Percentiles rank a stretch among this genome's conserved stretches.
phyloP scores from a whole-genome alignment of 768 basidiomycete genomes.

The Termitomyces sp. region DNA sequence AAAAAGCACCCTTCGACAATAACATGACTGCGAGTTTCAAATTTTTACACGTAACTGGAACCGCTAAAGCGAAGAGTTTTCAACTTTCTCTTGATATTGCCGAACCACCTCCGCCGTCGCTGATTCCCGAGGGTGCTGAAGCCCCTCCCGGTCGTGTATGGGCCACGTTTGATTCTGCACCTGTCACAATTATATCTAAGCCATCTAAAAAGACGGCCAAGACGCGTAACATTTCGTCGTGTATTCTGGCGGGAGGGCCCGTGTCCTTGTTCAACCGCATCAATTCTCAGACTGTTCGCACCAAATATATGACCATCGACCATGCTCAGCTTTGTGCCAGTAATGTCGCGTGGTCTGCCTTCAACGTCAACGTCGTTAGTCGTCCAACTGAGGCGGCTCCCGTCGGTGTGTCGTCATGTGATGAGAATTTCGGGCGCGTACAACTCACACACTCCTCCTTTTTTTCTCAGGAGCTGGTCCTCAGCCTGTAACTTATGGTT shows the following conservation, averaged over 20 bases:
- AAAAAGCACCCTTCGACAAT: constrained; percentile 77
- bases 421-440: constrained; percentile 29
- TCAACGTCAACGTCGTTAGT: constrained; percentile 86
- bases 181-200: constrained; percentile 93
- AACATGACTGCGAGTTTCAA: constrained; percentile 88
- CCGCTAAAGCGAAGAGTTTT: constrained; percentile 87
- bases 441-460: constrained; percentile 31
- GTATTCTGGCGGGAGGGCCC: constrained; percentile 84
- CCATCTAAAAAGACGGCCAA: constrained; percentile 97
- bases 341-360: constrained; percentile 89
- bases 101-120: constrained; percentile 56
- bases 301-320: constrained; percentile 96
- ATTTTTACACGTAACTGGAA: constrained; percentile 83
- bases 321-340: constrained; percentile 80
- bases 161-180: constrained; percentile 90
- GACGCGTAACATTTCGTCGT: constrained; percentile 86
- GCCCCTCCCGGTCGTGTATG: constrained; percentile 63
- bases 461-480: constrained; percentile 46
- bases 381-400: constrained; percentile 60
- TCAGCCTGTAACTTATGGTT: constrained; percentile 88
- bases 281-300: constrained; percentile 94
- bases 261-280: constrained; percentile 95
- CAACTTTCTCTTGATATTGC: constrained; percentile 81
- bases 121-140: constrained; percentile 40
- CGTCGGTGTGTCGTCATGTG: constrained; percentile 62